Conservation (phyloP, 2,329 filamentous ascomycete genomes). For the Trichothecium roseum region DNA sequence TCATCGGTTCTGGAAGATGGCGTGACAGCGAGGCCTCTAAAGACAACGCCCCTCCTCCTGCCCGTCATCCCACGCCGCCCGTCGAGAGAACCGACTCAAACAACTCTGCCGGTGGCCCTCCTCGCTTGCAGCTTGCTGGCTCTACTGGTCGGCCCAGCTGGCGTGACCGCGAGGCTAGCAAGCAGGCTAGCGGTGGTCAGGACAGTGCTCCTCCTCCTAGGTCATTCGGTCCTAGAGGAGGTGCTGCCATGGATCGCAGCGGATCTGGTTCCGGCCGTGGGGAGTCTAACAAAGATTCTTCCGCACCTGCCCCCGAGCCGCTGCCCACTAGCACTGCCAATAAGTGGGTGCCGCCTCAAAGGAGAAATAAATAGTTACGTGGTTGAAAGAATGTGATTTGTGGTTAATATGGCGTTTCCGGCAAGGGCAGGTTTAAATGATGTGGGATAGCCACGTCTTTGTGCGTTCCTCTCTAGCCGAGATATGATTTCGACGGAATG, state of each 20-base stretch:
- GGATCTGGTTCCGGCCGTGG: constrained; percentile 31
- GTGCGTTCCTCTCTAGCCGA: no score
- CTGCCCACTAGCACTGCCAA: constrained; percentile 39
- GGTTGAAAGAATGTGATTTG: no score
- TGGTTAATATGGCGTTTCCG: no score
- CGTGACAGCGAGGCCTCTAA: constrained; percentile 27
- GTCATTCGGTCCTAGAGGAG: constrained; percentile 22
- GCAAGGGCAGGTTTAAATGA: no score
- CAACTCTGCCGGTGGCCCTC: constrained; percentile 40
- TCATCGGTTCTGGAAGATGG: constrained; percentile 29
- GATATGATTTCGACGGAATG: no score
- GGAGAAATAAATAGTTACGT: constrained; percentile 15
- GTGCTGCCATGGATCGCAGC: constrained; percentile 30
- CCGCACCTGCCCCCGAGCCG: constrained; percentile 34
- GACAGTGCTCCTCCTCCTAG: constrained; percentile 32
- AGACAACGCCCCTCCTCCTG: constrained; percentile 18
- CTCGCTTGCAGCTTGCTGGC: constrained; percentile 42
- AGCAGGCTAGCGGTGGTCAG: constrained; percentile 19
- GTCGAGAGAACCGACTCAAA: constrained; percentile 37
- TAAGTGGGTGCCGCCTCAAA: constrained; percentile 48
- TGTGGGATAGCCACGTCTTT: no score
- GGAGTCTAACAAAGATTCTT: constrained; percentile 21
- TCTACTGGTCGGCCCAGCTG: constrained; percentile 55
- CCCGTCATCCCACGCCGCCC: constrained; percentile 16
- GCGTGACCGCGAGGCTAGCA: constrained; percentile 61